Conservation (phyloP, 106 monocot species). For the Allium sativum region DNA sequence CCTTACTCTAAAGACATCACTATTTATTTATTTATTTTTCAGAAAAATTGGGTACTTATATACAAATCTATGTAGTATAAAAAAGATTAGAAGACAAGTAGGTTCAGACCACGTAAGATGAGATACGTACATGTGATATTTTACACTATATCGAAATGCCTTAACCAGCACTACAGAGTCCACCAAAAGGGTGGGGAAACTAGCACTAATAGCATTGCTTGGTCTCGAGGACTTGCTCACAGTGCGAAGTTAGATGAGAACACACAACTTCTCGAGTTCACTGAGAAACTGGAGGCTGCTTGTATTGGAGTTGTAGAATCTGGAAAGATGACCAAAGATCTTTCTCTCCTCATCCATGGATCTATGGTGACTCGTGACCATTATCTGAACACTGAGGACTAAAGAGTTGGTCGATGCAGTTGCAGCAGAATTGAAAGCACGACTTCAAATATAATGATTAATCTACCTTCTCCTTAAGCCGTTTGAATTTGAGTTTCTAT, state of each 20-base stretch:
- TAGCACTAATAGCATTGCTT: slow-evolving; percentile 96
- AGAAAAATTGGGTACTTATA: too few relatives aligned
- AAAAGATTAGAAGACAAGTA: too few relatives aligned
- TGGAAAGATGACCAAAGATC: slow-evolving; percentile 99
- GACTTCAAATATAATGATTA: slow-evolving; percentile 14
- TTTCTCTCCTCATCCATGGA: slow-evolving; percentile 85
- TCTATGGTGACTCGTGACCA: slow-evolving; percentile 57
- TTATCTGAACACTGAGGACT: slow-evolving; percentile 80
- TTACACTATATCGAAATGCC: too few relatives aligned
- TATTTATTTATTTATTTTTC: too few relatives aligned
- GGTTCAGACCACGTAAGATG: too few relatives aligned
- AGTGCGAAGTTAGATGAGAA: slow-evolving; percentile 92
- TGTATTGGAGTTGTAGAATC: slow-evolving; percentile 84
- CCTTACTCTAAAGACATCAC: too few relatives aligned
- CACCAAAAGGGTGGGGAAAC: slow-evolving; percentile 98
- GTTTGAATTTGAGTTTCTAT: too few relatives aligned
- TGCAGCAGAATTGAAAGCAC: slow-evolving; percentile 57
- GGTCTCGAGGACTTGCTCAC: slow-evolving; percentile 93
- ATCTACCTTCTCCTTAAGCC: too few relatives aligned
- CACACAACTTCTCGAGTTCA: slow-evolving; percentile 63
- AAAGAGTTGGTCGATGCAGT: slow-evolving; percentile 95
- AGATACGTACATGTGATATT: too few relatives aligned
- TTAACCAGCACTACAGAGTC: slow-evolving; percentile 81
- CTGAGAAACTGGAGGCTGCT: slow-evolving; percentile 76
- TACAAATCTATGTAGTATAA: too few relatives aligned